Base-by-base conservation (phyloP, 768 basidiomycete genomes). In the Amanita muscaria region DNA sequence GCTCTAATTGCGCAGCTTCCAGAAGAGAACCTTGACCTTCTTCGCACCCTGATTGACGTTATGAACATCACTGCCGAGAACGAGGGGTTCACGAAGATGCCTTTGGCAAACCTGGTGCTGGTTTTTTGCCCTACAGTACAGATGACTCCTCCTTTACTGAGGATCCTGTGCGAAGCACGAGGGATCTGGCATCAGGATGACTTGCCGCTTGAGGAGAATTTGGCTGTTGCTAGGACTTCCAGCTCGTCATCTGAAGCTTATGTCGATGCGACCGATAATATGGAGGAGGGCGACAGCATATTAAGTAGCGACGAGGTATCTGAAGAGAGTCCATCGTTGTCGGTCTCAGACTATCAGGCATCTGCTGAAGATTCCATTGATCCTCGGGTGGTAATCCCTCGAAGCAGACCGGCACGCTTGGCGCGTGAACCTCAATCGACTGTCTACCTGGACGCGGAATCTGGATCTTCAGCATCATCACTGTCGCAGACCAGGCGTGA, bases 81-180 rank as follows among this genome's bases (percentile, higher is more conserved):
- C 50, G 71, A 72, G 54, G 73, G 72, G 51, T 76, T 79, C 54
- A 97, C 90, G 27, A 89, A 88, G 64, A 97, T 97, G 92, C 88
- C 90, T 2, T 62, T 96, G 51, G 83, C 83, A 59, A 96, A 96
- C 56, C 61, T 97, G 53, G 66, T 93, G 38, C 66, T 93, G 25
- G 83, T 94, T 40, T 81, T 97, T 58, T 91, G 87, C 50, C 93
- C 92, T 5, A 89, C 80, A 57, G 61, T 92, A 56, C 79, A 74
- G 56, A 83, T 92, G 77, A 85, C 68, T 46, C 85, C 86, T 12
- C 70, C 80, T 1, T 57, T 90, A 21, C 61, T 91, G 52, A 73
- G 82, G 50, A 73, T 81, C 23, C 60, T 91, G 2, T 86, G 86
- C 53, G 87, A 90, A 58, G 73, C 73, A 7, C 70, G 77, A 44